Conservation (phyloP, 164 flowering plant genomes). For the Umbellularia californica region DNA sequence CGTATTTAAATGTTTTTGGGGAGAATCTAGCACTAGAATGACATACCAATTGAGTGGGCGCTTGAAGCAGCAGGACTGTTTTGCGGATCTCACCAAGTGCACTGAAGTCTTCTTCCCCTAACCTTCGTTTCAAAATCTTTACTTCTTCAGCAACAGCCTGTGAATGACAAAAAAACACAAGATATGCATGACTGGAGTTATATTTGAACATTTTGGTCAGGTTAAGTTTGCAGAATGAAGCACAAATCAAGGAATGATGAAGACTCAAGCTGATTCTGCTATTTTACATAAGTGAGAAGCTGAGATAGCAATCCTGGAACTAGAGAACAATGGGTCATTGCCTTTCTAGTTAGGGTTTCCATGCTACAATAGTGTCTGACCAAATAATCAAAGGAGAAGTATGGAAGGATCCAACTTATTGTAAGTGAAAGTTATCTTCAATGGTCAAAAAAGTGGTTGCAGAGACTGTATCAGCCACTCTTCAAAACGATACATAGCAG, state of each 20-base stretch:
- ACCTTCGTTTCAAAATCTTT: conserved; percentile 45
- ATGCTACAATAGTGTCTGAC: not conserved
- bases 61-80: conserved; percentile 67
- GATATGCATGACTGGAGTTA: not conserved
- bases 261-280: not conserved
- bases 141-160: conserved; percentile 66
- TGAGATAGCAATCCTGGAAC: not conserved
- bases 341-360: not conserved
- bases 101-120: conserved; percentile 49
- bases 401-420: too few species aligned
- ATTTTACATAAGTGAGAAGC: not conserved
- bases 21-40: conserved; percentile 3
- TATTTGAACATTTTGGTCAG: not conserved
- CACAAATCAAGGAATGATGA: not conserved
- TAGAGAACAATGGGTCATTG: not conserved
- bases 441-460: too few species aligned
- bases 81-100: conserved; percentile 70
- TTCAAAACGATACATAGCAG: too few species aligned
- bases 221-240: not conserved
- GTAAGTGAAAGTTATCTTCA: too few species aligned
- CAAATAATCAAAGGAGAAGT: not conserved
- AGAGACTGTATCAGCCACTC: too few species aligned
- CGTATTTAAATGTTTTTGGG: not conserved
- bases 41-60: conserved; percentile 76
- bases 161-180: not conserved